Base-by-base conservation (phyloP, 345 rosid species). In the Brassica nigra region DNA sequence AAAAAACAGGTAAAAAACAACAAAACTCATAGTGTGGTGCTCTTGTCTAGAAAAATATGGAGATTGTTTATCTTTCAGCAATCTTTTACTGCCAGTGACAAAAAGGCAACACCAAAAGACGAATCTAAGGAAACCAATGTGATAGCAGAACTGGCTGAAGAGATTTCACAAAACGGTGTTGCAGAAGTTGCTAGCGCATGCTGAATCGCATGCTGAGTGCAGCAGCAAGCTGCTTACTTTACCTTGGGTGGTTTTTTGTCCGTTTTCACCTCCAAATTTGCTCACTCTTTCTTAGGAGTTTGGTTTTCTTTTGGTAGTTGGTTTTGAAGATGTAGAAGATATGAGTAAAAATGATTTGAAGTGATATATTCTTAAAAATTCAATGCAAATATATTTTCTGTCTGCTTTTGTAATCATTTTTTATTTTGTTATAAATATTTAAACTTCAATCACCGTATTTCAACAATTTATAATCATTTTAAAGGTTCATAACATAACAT, bases 1-100 rank as follows among this genome's bases (percentile, higher is more conserved):
- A 89, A 84, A 63, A 91, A 85, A 71, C 88, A 88, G 90, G 93
- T 79, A 18, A 80, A 76, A 34, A 57, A 6, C 27, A 5, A 54
- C 37, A 37, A 8, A 20, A 58, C 8, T 18, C 18, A 2, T 34
- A 8, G 11, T 2, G 44, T 34, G 44, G 44, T 37, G 44, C 11
- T 34, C 44, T 37, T 42, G 8, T 7, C 42, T 42, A 2, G 12
- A 14, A 47, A 15, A 20, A 8, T 52, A 52, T 49, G 9, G 59
- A 54, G 37, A 34, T 34, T 34, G 37, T 34, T 34, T 34, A 34
- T 34, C 37, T 34, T 34, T 34, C 7, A 34, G 37, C 37, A 34
- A 34, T 34, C 37, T 34, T 34, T 6, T 34, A 34, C 37, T 34
- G 7, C 37, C 37, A 34, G 37, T 34, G 37, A 34, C 37, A 78